Base-by-base conservation (phyloP, 768 basidiomycete genomes). In the Plicaturopsis crispa region DNA sequence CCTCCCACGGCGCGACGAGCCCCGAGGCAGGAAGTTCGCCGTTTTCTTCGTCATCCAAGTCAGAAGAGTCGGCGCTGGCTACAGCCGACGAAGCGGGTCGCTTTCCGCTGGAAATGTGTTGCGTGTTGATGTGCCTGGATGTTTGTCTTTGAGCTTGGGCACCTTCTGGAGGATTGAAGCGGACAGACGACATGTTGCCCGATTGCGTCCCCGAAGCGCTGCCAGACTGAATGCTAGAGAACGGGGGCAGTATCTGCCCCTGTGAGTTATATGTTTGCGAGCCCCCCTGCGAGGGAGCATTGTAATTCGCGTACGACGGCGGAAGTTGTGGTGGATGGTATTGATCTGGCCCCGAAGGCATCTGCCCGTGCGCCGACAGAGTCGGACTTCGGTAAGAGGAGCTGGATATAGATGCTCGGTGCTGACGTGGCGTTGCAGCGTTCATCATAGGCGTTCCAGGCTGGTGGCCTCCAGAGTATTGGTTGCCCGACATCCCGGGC, bases 1-100 rank as follows among this genome's bases (percentile, higher is more conserved):
- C 87, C 61, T 88, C 85, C 80, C 84, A 85, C 35, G 89, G 89
- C 6, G 87, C 88, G 38, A 88, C 78, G 33, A 91, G 72, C 34
- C 89, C 86, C 28, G 73, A 75, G 24, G 83, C 82, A 1, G 89
- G 88, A 11, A 91, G 60, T 54, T 84, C 88, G 13, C 83, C 81
- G 41, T 74, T 74, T 31, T 84, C 85, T 32, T 88, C 85, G 34
- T 87, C 86, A 35, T 90, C 89, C n/a, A 76, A 57, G 51, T 89
- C 88, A 24, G 86, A 84, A 1, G 87, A 87, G 57, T 89, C 79
- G 8, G 83, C 78, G 45, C 84, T 88, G 6, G 80, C 78, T 43
- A 78, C 73, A 48, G 75, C 78, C 2, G 85, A 85, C 11, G 76
- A 70, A 3, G 70, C 62, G 10, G 75, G 72, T 46, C 84, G 69